These are phyloP conservation scores for Pythium diclinum DNA, from an alignment of 352 stramenopile genomes.

Conservation along the genomic window DNA sequence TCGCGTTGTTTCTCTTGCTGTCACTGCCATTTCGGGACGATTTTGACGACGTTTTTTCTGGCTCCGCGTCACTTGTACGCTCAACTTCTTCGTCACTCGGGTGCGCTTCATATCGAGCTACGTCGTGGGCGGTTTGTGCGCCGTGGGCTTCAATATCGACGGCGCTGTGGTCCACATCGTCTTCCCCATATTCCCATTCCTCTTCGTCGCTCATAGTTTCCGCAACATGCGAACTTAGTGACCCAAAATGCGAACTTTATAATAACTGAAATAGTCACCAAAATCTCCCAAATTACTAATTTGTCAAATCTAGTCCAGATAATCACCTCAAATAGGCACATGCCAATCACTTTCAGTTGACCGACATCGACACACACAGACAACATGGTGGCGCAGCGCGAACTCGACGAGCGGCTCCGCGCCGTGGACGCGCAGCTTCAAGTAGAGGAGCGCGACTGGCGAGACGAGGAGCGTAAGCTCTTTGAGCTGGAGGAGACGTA, in stretches of 20 bases:
- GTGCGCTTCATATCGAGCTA: neutral
- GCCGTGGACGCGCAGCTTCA: slow-evolving; percentile 38
- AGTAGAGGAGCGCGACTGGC: slow-evolving; percentile 52
- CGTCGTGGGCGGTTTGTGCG: neutral
- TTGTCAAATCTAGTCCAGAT: too few relatives aligned
- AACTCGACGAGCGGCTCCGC: slow-evolving; percentile 55
- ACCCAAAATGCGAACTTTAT: neutral
- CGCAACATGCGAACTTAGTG: slow-evolving; percentile 14
- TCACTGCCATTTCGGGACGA: neutral
- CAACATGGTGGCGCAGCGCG: slow-evolving; percentile 40
- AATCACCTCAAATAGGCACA: neutral
- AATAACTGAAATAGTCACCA: neutral
- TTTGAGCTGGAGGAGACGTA: slow-evolving; percentile 77
- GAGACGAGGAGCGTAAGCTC: slow-evolving; percentile 64
- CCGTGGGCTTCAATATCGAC: neutral
- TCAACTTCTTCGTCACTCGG: neutral
- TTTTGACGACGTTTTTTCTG: neutral
- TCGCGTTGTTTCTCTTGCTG: neutral
- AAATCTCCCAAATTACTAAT: too few relatives aligned
- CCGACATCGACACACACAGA: too few relatives aligned
- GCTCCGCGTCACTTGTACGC: neutral
- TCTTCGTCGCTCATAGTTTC: slow-evolving; percentile 22
- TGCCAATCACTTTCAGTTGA: neutral
- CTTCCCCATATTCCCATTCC: slow-evolving; percentile 13
- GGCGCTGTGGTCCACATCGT: neutral